Evolutionary conservation across 2,329 filamentous ascomycete species (phyloP).

Genomic region (Periconia digitata): DNA sequence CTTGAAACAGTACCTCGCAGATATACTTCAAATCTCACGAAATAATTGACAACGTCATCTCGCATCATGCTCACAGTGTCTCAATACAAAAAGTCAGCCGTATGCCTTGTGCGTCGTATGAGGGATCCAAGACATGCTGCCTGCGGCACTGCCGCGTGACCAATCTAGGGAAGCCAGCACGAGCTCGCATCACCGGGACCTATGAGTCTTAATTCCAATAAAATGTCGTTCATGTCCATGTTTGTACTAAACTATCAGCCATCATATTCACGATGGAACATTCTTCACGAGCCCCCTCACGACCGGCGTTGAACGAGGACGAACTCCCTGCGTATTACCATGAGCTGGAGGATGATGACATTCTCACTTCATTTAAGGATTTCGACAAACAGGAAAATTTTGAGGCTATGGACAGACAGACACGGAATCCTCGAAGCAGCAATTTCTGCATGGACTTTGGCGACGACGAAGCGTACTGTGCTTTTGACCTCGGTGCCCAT

Average conservation of each 20-base stretch:
- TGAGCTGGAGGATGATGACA: conserved; percentile 35
- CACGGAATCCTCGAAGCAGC: conserved; percentile 45
- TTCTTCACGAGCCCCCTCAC: conserved; percentile 27
- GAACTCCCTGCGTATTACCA: conserved; percentile 39
- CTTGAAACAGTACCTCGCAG: neutral
- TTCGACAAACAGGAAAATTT: conserved; percentile 58
- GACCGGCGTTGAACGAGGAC: conserved; percentile 27
- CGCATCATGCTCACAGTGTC: neutral
- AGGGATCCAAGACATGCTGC: conserved; percentile 28
- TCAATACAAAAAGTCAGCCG: conserved; percentile 8
- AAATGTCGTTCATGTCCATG: conserved; percentile 1
- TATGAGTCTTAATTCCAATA: neutral
- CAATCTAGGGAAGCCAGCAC: conserved; percentile 25
- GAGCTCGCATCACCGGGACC: conserved; percentile 30
- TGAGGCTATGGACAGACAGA: conserved; percentile 45
- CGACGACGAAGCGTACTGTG: conserved; percentile 56
- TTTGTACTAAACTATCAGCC: no score
- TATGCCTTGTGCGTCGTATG: neutral
- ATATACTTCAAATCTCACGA: neutral
- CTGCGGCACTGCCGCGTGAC: conserved; percentile 26
- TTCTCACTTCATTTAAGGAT: conserved; percentile 50
- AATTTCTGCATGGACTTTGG: conserved; percentile 71
- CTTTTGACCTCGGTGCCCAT: conserved; percentile 53
- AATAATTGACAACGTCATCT: neutral
- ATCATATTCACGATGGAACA: no score